Evolutionary conservation across 495 filamentous ascomycete species (phyloP).

Genomic region (Hypomontagnella submonticulosa): DNA sequence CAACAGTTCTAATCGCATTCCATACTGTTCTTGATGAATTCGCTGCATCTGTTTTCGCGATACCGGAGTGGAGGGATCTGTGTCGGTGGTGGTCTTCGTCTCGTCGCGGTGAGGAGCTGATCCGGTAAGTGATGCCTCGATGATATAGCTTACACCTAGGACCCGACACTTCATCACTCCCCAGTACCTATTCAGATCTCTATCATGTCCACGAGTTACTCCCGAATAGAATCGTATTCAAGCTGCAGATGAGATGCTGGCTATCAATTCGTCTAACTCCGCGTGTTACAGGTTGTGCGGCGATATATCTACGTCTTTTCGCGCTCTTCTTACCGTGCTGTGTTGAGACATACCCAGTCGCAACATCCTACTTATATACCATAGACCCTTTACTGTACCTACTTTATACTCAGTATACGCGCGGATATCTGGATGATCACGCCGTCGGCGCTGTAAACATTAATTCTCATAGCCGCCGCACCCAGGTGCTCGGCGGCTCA

Average conservation of each 20-base stretch:
- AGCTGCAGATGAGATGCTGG: slow-evolving; percentile 5
- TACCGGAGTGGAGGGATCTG: slow-evolving; percentile 41
- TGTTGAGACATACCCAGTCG: slow-evolving; percentile 15
- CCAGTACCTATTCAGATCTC: slow-evolving; percentile 8
- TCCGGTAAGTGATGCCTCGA: slow-evolving; percentile 28
- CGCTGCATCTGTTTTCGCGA: slow-evolving; percentile 30
- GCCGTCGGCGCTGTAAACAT: slow-evolving; percentile 13
- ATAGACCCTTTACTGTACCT: slow-evolving; percentile 5
- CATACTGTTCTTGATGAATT: slow-evolving; percentile 37
- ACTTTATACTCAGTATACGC: not conserved
- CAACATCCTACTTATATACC: slow-evolving; percentile 14
- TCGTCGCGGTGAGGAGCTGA: slow-evolving; percentile 42
- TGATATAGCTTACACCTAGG: slow-evolving; percentile 19
- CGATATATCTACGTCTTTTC: slow-evolving; percentile 16
- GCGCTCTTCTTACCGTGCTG: slow-evolving; percentile 4
- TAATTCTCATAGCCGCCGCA: slow-evolving; percentile 10
- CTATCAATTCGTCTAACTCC: slow-evolving; percentile 26
- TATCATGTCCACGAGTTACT: slow-evolving; percentile 1
- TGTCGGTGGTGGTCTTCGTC: slow-evolving; percentile 36
- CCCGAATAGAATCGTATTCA: not conserved
- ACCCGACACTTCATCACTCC: not conserved
- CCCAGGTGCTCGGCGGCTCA: slow-evolving; percentile 21
- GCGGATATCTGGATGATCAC: slow-evolving; percentile 11
- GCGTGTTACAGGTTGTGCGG: slow-evolving; percentile 26
- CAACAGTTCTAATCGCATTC: slow-evolving; percentile 5